These are phyloP conservation scores for Clavispora vitiphila DNA, from an alignment of 805 yeast species.

Conservation along the genomic window DNA sequence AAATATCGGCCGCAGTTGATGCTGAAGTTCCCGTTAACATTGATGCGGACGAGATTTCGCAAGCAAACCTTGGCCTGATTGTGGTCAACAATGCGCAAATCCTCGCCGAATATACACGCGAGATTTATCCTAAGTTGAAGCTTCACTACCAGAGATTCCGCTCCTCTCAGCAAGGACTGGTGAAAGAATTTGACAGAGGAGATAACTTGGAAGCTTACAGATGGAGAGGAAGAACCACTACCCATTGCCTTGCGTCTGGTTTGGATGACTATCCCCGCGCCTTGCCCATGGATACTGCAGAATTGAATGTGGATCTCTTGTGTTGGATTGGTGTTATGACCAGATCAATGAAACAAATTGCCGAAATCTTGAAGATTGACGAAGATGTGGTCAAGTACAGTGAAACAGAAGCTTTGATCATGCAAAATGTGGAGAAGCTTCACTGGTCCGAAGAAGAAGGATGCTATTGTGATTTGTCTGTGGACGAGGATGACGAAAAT, in stretches of 20 bases:
- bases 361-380: conserved; percentile 51
- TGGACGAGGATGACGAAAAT: conserved; percentile 66
- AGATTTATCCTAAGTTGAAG: conserved; percentile 71
- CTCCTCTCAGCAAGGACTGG: conserved; percentile 69
- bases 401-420: conserved; percentile 50
- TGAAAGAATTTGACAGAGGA: conserved; percentile 64
- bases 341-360: conserved; percentile 69
- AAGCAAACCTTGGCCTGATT: conserved; percentile 41
- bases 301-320: conserved; percentile 81
- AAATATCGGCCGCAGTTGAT: conserved; percentile 11
- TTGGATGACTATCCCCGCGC: conserved; percentile 94
- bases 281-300: conserved; percentile 75
- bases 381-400: conserved; percentile 57
- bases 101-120: conserved; percentile 50
- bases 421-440: conserved; percentile 59
- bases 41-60: conserved; percentile 12
- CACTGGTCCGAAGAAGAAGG: conserved; percentile 74
- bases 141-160: conserved; percentile 84
- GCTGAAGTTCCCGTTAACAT: conserved; percentile 4
- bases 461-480: conserved; percentile 78
- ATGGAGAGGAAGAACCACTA: conserved; percentile 88
- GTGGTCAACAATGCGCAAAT: conserved; percentile 57
- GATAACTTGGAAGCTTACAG: conserved; percentile 61
- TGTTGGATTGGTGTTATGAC: conserved; percentile 96
- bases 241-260: conserved; percentile 89